These are phyloP conservation scores for Venustampulla echinocandica DNA, from an alignment of 495 filamentous ascomycete genomes.

Conservation along the genomic window DNA sequence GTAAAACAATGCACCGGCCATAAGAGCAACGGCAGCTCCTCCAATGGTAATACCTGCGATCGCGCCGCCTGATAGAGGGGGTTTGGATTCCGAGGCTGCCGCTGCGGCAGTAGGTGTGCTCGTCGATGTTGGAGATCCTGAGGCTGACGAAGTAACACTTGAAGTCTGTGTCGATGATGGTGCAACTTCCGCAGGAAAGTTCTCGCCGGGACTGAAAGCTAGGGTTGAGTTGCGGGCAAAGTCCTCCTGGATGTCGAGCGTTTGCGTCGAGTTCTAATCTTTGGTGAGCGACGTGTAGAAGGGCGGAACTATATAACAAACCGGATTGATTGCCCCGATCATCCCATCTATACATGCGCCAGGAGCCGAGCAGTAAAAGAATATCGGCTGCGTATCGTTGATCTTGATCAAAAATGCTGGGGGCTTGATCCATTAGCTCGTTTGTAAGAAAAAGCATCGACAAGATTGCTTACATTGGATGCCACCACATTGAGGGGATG, in stretches of 20 bases:
- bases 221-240: slow-evolving; percentile 8
- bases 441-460: neutral
- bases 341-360: slow-evolving; percentile 34
- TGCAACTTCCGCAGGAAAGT: slow-evolving; percentile 9
- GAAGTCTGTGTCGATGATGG: neutral
- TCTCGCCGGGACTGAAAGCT: slow-evolving; percentile 11
- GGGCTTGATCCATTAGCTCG: slow-evolving; percentile 25
- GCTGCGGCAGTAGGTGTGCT: neutral
- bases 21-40: slow-evolving; percentile 3
- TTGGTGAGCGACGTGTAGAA: neutral
- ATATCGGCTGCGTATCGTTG: slow-evolving; percentile 50
- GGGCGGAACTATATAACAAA: neutral
- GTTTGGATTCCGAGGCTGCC: neutral
- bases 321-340: slow-evolving; percentile 43
- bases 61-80: slow-evolving; percentile 9
- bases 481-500: slow-evolving; percentile 26
- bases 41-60: slow-evolving; percentile 21
- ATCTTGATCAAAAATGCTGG: slow-evolving; percentile 40
- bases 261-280: slow-evolving; percentile 19
- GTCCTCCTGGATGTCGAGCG: slow-evolving; percentile 6
- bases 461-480: slow-evolving; percentile 25
- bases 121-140: neutral
- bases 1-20: slow-evolving; percentile 10
- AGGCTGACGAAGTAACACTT: neutral
- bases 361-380: slow-evolving; percentile 52